A percentile compares a stretch with the other conserved stretches of the same genome.
phyloP scores from a whole-genome alignment of 306 rosid species.

The Lablab purpureus region DNA sequence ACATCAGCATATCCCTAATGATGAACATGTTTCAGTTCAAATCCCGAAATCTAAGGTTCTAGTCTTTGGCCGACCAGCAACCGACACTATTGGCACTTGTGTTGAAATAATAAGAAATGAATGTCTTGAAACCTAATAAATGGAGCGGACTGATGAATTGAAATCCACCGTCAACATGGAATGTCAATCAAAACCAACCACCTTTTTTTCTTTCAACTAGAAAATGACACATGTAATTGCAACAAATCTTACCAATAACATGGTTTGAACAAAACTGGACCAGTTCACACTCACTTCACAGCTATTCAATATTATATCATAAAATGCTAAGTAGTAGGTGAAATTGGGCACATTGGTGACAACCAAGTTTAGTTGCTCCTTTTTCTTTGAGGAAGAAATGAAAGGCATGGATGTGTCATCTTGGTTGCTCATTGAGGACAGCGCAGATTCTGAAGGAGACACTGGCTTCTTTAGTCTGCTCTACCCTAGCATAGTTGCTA shows the following conservation, averaged over 20 bases:
- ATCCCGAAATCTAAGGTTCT: constrained; percentile 20
- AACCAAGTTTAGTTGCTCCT: constrained; percentile 4
- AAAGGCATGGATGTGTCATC: constrained; percentile 50
- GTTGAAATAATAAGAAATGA: neutral
- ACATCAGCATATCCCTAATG: constrained; percentile 10
- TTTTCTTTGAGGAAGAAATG: constrained; percentile 39
- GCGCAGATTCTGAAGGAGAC: constrained; percentile 68
- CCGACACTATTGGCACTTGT: constrained; percentile 35
- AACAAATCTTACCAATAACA: constrained; percentile 39
- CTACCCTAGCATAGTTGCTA: constrained; percentile 18
- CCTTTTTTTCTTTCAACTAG: constrained; percentile 40
- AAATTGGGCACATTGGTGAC: neutral
- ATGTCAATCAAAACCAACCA: constrained; percentile 57
- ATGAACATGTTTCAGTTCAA: constrained; percentile 34
- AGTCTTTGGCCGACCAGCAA: constrained; percentile 48
- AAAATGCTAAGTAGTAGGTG: neutral
- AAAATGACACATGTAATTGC: constrained; percentile 41
- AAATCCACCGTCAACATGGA: constrained; percentile 58
- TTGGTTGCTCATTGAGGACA: constrained; percentile 54
- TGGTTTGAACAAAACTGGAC: constrained; percentile 40
- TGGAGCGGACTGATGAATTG: constrained; percentile 55
- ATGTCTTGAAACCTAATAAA: neutral
- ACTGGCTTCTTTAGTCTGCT: constrained; percentile 36
- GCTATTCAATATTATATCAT: constrained; percentile 8
- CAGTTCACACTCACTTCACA: neutral